Conservation (phyloP, 129 eudicot species). For the Artemisia tridentata region DNA sequence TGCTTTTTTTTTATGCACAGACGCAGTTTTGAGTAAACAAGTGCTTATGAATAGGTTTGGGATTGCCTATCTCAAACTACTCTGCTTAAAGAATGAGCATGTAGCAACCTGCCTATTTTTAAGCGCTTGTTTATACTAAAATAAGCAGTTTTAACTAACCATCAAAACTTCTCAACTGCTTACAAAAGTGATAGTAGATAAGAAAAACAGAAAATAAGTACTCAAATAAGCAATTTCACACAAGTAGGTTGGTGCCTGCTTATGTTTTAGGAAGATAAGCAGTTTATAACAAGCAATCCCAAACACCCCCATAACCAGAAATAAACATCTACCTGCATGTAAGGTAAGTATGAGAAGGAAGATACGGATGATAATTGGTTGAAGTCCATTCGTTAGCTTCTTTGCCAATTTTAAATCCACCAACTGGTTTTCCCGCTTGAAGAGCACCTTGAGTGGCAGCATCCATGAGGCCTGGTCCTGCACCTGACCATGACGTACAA, state of each 20-base stretch:
- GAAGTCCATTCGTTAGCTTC: conserved; percentile 98
- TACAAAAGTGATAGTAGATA: background rate
- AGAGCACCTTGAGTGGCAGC: conserved; percentile 92
- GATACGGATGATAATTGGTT: conserved; percentile 73
- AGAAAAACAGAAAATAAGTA: background rate
- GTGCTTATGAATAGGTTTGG: too few relatives aligned
- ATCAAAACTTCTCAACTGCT: too few relatives aligned
- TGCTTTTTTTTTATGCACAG: too few relatives aligned
- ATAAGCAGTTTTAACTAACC: too few relatives aligned
- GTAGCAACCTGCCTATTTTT: too few relatives aligned
- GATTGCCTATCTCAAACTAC: too few relatives aligned
- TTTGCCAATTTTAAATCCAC: conserved; percentile 92
- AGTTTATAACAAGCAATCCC: too few relatives aligned
- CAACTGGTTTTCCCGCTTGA: conserved; percentile 87
- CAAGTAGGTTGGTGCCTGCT: too few relatives aligned
- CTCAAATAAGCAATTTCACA: background rate
- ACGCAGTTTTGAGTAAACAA: too few relatives aligned
- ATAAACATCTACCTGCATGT: conserved; percentile 73
- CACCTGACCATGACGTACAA: conserved; percentile 97
- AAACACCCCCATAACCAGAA: background rate
- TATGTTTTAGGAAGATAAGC: too few relatives aligned
- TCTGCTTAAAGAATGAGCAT: too few relatives aligned
- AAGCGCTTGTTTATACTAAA: too few relatives aligned
- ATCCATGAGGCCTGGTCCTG: conserved; percentile 99
- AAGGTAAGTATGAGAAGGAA: conserved; percentile 72